These are phyloP conservation scores for Mycosphaerella sp. DNA, from an alignment of 2,329 filamentous ascomycete genomes.

Conservation along the genomic window DNA sequence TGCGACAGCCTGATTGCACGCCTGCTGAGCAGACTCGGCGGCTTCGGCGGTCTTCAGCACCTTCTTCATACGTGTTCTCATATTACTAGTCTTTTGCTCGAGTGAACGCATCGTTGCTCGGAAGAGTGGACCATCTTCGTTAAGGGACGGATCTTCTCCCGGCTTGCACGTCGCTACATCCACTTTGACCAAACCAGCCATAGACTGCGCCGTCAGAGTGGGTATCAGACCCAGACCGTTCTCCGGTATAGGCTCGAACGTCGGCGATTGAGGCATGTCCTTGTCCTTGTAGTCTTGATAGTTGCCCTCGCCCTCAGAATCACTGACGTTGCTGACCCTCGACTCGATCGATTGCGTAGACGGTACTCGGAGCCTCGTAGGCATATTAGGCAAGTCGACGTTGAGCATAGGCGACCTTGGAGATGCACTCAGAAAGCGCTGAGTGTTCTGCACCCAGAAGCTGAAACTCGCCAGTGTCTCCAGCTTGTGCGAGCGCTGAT, in stretches of 20 bases:
- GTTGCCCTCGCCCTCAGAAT: constrained; percentile 51
- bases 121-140: constrained; percentile 92
- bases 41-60: constrained; percentile 91
- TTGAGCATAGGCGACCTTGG: constrained; percentile 62
- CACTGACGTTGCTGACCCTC: constrained; percentile 63
- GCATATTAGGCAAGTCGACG: constrained; percentile 12
- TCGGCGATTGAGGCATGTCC: constrained; percentile 43
- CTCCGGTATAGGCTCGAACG: constrained; percentile 45
- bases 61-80: constrained; percentile 92
- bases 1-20: constrained; percentile 78
- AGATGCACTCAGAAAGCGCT: constrained; percentile 35
- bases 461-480: constrained; percentile 87
- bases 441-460: constrained; percentile 76
- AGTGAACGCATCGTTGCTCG: constrained; percentile 93
- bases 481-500: constrained; percentile 82
- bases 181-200: constrained; percentile 58
- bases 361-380: constrained; percentile 69
- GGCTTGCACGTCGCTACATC: constrained; percentile 83
- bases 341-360: constrained; percentile 84
- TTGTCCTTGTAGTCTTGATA: constrained; percentile 39
- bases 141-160: constrained; percentile 73
- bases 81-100: constrained; percentile 92
- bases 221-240: constrained; percentile 42
- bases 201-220: constrained; percentile 34
- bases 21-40: constrained; percentile 69